Conservation (phyloP, 2,329 filamentous ascomycete genomes). For the Helicocarpus griseus region DNA sequence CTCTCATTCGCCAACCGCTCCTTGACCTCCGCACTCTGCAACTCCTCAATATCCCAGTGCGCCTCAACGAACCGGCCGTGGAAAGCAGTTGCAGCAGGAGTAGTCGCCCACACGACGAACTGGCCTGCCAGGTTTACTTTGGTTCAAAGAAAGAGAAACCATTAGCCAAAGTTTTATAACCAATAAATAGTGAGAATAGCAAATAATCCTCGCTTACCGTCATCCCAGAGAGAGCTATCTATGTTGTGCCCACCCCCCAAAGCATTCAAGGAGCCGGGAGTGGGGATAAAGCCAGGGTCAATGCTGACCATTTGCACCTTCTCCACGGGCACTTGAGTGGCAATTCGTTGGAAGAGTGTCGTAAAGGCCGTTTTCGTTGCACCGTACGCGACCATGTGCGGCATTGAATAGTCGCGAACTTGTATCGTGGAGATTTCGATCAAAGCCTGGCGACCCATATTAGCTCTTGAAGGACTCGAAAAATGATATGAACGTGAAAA, state of each 20-base stretch:
- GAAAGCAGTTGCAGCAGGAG: conserved; percentile 29
- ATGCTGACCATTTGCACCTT: background rate
- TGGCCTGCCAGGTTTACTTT: conserved; percentile 18
- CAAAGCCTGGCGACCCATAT: too few relatives aligned
- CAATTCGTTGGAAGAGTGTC: background rate
- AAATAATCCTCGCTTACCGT: too few relatives aligned
- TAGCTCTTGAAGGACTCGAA: too few relatives aligned
- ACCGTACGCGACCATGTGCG: background rate
- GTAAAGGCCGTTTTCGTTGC: background rate
- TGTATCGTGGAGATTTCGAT: background rate
- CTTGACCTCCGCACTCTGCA: background rate
- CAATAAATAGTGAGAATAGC: background rate
- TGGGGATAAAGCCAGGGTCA: background rate
- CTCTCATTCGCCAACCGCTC: background rate
- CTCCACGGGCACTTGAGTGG: background rate
- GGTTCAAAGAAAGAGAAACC: background rate
- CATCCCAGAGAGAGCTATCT: background rate
- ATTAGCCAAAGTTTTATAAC: background rate
- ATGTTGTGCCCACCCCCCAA: background rate
- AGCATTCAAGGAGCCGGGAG: background rate
- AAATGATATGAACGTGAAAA: background rate
- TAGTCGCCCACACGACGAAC: conserved; percentile 30
- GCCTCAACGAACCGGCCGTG: conserved; percentile 29
- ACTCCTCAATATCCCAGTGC: conserved; percentile 36
- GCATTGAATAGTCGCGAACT: background rate